These are phyloP conservation scores for Trapa incisa DNA, from an alignment of 345 rosid species.

Conservation along the genomic window DNA sequence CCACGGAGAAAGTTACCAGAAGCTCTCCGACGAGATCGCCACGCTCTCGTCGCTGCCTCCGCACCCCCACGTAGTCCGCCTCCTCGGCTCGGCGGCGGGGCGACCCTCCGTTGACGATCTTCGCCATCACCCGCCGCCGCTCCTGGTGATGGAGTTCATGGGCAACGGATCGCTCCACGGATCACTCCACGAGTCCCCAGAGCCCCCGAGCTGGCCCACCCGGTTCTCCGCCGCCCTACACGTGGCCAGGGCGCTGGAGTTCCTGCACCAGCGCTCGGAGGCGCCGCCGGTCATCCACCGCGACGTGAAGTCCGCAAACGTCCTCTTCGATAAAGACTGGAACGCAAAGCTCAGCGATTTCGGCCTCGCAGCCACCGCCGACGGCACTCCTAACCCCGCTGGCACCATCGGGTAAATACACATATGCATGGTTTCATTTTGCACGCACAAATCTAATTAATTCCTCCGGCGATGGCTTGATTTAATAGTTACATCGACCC, in stretches of 20 bases:
- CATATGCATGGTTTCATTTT: no score
- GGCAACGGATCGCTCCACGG: slow-evolving; percentile 61
- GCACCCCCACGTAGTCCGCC: slow-evolving; percentile 22
- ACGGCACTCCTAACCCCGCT: slow-evolving; percentile 42
- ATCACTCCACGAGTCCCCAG: slow-evolving; percentile 24
- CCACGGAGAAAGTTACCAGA: slow-evolving; percentile 9
- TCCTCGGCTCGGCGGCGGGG: slow-evolving; percentile 23
- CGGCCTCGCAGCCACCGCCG: slow-evolving; percentile 31
- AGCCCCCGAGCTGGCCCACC: slow-evolving; percentile 12
- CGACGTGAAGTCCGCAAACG: slow-evolving; percentile 13
- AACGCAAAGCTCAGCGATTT: slow-evolving; percentile 51
- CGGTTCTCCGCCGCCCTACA: slow-evolving; percentile 23
- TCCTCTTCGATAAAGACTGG: slow-evolving; percentile 47
- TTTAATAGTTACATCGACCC: no score
- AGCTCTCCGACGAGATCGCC: slow-evolving; percentile 29
- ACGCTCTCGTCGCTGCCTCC: slow-evolving; percentile 24
- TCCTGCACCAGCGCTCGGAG: slow-evolving; percentile 29
- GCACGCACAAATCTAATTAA: no score
- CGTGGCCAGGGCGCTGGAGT: slow-evolving; percentile 46
- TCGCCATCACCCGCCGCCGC: background rate
- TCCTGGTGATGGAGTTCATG: slow-evolving; percentile 67
- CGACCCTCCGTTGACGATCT: no score
- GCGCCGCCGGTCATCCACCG: slow-evolving; percentile 42
- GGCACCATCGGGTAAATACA: slow-evolving; percentile 54
- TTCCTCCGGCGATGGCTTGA: no score